Evolutionary conservation across 2,329 filamentous ascomycete genomes (phyloP).

Genomic region (Mariannaea sp.): DNA sequence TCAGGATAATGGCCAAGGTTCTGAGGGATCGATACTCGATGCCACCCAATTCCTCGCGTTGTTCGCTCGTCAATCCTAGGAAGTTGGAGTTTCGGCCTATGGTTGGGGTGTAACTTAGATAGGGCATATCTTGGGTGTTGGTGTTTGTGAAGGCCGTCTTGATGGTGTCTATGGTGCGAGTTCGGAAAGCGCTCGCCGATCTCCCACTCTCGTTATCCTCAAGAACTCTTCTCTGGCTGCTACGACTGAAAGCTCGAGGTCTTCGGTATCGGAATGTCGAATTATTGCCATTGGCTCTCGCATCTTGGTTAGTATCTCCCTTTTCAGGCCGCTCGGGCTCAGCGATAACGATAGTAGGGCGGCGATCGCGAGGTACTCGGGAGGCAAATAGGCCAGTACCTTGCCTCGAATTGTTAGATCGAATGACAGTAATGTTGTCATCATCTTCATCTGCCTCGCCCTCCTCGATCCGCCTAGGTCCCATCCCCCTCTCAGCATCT

Average conservation of each 20-base stretch:
- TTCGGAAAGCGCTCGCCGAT: constrained; percentile 37
- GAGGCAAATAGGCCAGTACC: constrained; percentile 27
- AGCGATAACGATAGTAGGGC: constrained; percentile 68
- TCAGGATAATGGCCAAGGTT: constrained; percentile 77
- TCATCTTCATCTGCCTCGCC: constrained; percentile 45
- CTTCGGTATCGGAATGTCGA: constrained; percentile 51
- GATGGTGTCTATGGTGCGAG: constrained; percentile 63
- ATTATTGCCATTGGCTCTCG: constrained; percentile 46
- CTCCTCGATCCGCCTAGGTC: constrained; percentile 61
- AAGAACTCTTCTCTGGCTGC: constrained; percentile 45
- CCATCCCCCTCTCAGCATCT: constrained; percentile 82
- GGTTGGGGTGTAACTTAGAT: constrained; percentile 92
- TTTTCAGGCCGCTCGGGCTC: constrained; percentile 56
- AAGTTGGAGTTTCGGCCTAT: constrained; percentile 93
- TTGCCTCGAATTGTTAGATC: constrained; percentile 36
- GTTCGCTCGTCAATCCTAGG: constrained; percentile 82
- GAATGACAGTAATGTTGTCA: constrained; percentile 38
- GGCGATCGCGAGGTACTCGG: constrained; percentile 43
- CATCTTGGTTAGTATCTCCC: constrained; percentile 49
- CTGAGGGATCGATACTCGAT: constrained; percentile 96
- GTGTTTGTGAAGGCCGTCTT: constrained; percentile 60
- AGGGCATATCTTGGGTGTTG: constrained; percentile 70
- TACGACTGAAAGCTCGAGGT: constrained; percentile 46
- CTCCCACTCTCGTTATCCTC: constrained; percentile 41
- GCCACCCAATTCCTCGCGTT: constrained; percentile 92